Conservation (phyloP, 139 green algal species). For the Volvox africanus region DNA sequence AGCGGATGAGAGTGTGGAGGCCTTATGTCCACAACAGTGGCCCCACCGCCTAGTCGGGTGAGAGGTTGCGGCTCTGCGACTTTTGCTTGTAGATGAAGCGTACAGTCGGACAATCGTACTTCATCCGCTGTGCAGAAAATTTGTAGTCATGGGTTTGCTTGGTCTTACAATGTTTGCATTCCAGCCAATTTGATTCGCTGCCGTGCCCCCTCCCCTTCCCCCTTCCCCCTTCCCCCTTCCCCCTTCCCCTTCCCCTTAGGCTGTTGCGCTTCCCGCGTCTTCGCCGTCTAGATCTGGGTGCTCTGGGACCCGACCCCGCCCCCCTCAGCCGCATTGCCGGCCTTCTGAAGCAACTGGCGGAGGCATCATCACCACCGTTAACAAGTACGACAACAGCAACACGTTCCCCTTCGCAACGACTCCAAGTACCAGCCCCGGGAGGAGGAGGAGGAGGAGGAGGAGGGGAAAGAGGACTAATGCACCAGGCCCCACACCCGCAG, state of each 20-base stretch:
- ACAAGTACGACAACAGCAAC: no score
- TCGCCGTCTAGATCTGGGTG: background rate
- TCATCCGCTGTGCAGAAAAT: background rate
- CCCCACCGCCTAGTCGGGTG: conserved; percentile 27
- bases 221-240: background rate
- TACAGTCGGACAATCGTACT: background rate
- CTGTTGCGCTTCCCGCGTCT: conserved; percentile 36
- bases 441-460: no score
- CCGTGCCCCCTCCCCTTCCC: background rate
- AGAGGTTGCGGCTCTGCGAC: background rate
- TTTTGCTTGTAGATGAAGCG: no score
- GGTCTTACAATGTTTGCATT: no score
- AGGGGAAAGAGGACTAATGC: no score
- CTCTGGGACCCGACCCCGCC: conserved; percentile 24
- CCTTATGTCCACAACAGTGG: conserved; percentile 17
- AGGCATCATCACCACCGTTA: no score
- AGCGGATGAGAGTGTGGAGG: conserved; percentile 20
- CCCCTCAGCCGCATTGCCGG: conserved; percentile 14
- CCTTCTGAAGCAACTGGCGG: conserved; percentile 7
- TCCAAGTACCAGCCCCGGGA: no score
- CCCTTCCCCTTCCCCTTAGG: background rate
- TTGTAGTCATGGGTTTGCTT: background rate
- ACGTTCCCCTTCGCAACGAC: no score
- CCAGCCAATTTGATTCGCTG: no score
- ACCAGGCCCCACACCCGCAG: no score